Base-by-base conservation (phyloP, 2,329 filamentous ascomycete genomes). In the Alternaria gansuensis region DNA sequence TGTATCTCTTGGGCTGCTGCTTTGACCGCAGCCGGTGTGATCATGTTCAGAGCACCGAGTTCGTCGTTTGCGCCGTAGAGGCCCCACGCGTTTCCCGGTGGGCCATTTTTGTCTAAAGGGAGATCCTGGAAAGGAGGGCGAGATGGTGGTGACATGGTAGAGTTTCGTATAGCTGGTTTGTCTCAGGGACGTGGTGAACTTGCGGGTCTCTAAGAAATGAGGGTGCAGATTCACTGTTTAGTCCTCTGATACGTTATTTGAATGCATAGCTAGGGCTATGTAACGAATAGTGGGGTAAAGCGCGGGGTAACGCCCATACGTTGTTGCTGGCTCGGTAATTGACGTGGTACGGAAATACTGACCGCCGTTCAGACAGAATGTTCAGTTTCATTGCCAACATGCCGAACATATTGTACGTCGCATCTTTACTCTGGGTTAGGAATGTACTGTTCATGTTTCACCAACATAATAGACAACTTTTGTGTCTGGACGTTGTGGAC, bases 31-130 rank as follows among this genome's bases (percentile, higher is more conserved):
- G 76, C 69, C 0, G 82, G 78, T 0, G 83, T 86, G 53, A 87
- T 77, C 2, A 85, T 77, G 68, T 86, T 86, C 1, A 87, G 76
- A 65, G 82, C 84, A 24, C 85, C 85, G 10, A 84, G 76, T 62
- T 86, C 75, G 58, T 87, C 84, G 3, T 76, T 56, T 5, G 76
- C 67, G 3, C 84, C 84, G 60, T 83, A 86, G 4, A 85, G 79
- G 0, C 83, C 83, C 85, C 85, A 87, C 5, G 85, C 82, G 56
- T 86, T 86, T 7, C 82, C 82, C 3, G 73, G 77, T 6, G 84
- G 83, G 0, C 83, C 83, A 55, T 78, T 71, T 45, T 82, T 81
- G 55, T 79, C 78, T 1, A 86, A 77, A 0, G 84, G 84, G 0
- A 86, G 80, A 3, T 78, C 73, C 6, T 81, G 74, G 60, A 84